Conservation (phyloP, 225 moss, liverwort and hornwort genomes). For the Sphagnum tenellum region DNA sequence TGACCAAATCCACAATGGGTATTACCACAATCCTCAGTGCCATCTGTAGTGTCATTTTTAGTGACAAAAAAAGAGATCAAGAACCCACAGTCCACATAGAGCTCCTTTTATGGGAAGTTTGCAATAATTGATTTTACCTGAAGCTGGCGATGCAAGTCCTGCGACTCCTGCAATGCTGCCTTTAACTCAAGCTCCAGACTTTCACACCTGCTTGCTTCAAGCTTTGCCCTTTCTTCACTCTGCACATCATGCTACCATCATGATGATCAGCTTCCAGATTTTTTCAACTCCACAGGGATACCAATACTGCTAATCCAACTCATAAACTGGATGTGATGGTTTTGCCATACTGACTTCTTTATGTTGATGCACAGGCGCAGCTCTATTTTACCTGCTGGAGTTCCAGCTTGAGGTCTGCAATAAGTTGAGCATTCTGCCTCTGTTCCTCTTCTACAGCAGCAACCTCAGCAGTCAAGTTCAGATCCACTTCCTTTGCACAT, state of each 20-base stretch:
- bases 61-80: too few relatives aligned
- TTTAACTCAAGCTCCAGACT: conserved; percentile 24
- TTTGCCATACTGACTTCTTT: not conserved
- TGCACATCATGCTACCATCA: conserved; percentile 3
- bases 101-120: too few relatives aligned
- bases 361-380: not conserved
- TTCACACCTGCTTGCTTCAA: conserved; percentile 8
- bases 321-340: not conserved
- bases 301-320: not conserved
- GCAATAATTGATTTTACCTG: conserved; percentile 16
- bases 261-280: not conserved
- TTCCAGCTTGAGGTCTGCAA: conserved; percentile 16
- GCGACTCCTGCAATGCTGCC: conserved; percentile 22
- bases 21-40: too few relatives aligned
- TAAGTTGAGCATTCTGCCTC: conserved; percentile 8
- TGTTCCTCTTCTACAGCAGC: not conserved
- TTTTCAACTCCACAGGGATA: not conserved
- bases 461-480: not conserved
- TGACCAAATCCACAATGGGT: too few relatives aligned
- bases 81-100: too few relatives aligned
- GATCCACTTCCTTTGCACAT: conserved; percentile 3
- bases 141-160: conserved; percentile 20
- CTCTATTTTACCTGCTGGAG: conserved; percentile 17
- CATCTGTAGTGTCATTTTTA: too few relatives aligned
- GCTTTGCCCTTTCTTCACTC: conserved; percentile 17